Conservation (phyloP, 345 rosid genomes). For the Atalantia buxifolia region DNA sequence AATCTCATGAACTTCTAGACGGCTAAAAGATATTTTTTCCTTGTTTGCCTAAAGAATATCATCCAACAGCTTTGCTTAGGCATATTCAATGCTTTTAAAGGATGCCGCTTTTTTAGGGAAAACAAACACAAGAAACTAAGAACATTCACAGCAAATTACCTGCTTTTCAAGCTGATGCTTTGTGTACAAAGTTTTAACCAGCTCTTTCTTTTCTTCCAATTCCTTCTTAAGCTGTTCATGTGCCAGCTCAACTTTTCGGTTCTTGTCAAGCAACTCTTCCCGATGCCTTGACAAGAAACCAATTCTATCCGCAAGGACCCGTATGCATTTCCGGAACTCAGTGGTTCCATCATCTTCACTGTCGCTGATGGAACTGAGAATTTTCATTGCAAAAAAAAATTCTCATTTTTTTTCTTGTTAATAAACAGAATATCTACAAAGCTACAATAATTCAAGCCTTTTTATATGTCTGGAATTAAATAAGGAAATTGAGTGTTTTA, state of each 20-base stretch:
- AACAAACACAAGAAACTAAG: not conserved
- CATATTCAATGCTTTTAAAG: not conserved
- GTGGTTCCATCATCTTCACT: slow-evolving; percentile 70
- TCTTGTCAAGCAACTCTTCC: slow-evolving; percentile 76
- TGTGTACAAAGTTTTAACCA: slow-evolving; percentile 65
- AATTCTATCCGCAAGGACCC: slow-evolving; percentile 76
- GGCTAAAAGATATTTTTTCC: slow-evolving; percentile 84
- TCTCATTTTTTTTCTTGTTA: slow-evolving; percentile 7
- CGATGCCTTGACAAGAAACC: slow-evolving; percentile 70
- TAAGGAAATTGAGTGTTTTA: not conserved
- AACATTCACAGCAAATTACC: slow-evolving; percentile 40
- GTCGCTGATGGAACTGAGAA: slow-evolving; percentile 63
- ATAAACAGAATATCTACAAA: not conserved
- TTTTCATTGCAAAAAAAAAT: slow-evolving; percentile 17
- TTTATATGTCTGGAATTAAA: not conserved
- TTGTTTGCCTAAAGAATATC: slow-evolving; percentile 65
- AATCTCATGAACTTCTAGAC: slow-evolving; percentile 83
- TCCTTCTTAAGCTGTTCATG: slow-evolving; percentile 79
- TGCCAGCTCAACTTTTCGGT: slow-evolving; percentile 56
- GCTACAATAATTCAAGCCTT: not conserved
- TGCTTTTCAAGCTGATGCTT: slow-evolving; percentile 96
- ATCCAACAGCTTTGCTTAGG: not conserved
- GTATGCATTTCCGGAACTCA: slow-evolving; percentile 72
- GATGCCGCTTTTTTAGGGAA: not conserved
- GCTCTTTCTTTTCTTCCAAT: slow-evolving; percentile 75